Conservation (phyloP, 225 moss, liverwort and hornwort species). For the Neckera pumila region DNA sequence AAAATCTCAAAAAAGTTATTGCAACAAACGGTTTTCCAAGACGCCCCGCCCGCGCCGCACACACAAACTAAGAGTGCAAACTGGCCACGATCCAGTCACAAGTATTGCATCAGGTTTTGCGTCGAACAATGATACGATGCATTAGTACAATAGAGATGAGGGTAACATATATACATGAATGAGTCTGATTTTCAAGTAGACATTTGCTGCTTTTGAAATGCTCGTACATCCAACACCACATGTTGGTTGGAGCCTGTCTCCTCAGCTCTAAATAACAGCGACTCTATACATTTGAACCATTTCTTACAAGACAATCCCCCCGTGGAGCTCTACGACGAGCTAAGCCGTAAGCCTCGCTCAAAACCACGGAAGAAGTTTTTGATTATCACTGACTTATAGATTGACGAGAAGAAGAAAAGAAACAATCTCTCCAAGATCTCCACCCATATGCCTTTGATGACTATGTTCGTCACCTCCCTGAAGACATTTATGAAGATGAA, state of each 20-base stretch:
- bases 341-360: neutral
- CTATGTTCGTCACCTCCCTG: neutral
- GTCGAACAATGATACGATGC: neutral
- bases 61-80: neutral
- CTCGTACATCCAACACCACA: neutral
- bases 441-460: neutral
- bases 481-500: conserved; percentile 1
- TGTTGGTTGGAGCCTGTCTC: neutral
- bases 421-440: neutral
- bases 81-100: neutral
- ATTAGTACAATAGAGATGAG: neutral
- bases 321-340: neutral
- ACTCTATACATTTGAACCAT: conserved; percentile 15
- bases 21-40: neutral
- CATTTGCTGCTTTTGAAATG: neutral
- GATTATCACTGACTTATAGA: neutral
- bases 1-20: neutral
- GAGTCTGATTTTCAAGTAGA: neutral
- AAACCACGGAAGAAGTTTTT: neutral
- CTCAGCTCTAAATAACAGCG: neutral
- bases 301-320: conserved; percentile 11
- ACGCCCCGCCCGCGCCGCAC: neutral
- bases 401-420: conserved; percentile 1
- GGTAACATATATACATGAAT: neutral
- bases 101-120: neutral